These are phyloP conservation scores for Geotrichum armillariae DNA, from an alignment of 1,139 yeast genomes.

Conservation along the genomic window DNA sequence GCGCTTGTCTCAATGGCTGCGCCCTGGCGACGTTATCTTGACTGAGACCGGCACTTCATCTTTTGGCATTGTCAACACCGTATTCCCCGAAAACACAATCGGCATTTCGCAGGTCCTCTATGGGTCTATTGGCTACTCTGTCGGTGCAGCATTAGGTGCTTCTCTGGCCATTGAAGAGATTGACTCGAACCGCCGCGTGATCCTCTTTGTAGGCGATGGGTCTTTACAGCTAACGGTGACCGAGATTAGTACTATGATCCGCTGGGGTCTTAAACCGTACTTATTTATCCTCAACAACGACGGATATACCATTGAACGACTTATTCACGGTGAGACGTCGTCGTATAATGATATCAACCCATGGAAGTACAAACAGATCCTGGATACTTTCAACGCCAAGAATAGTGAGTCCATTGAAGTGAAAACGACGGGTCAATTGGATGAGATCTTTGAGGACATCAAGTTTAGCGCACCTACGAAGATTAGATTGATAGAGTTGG, in stretches of 20 bases:
- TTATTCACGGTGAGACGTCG: constrained; percentile 80
- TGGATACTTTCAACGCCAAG: constrained; percentile 72
- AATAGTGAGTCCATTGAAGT: constrained; percentile 46
- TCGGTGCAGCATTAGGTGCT: constrained; percentile 85
- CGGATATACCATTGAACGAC: constrained; percentile 87
- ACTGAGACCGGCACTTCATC: constrained; percentile 92
- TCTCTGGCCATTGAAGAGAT: constrained; percentile 79
- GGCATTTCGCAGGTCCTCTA: constrained; percentile 89
- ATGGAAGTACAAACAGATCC: constrained; percentile 72
- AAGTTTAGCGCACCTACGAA: constrained; percentile 60
- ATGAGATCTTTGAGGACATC: constrained; percentile 53
- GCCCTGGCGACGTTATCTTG: constrained; percentile 76
- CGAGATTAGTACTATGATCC: constrained; percentile 80
- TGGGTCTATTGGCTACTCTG: constrained; percentile 90
- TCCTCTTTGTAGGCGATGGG: constrained; percentile 87
- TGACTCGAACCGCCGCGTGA: constrained; percentile 67
- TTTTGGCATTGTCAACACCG: constrained; percentile 78
- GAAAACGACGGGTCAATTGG: constrained; percentile 65
- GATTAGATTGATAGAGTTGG: constrained; percentile 76
- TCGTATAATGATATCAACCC: constrained; percentile 77
- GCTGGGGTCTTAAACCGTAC: constrained; percentile 79
- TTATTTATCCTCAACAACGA: constrained; percentile 79
- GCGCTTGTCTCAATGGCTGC: constrained; percentile 68
- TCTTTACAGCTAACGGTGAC: constrained; percentile 86
- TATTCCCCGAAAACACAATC: constrained; percentile 68